Evolutionary conservation across 805 yeast species (phyloP).

Genomic region (Candida pseudofarinosa): DNA sequence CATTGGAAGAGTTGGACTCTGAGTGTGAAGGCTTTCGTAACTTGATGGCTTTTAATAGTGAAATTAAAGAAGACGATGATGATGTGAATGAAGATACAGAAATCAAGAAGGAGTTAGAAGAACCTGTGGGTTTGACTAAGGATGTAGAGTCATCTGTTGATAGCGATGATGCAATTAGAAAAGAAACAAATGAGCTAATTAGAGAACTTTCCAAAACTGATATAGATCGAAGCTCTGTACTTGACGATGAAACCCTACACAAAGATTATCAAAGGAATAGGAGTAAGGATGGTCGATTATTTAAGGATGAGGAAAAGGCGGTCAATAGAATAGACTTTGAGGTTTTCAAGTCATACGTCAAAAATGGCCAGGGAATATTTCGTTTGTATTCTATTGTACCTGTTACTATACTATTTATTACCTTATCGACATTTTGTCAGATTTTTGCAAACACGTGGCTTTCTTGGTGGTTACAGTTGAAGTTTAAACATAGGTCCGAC

Average conservation of each 20-base stretch:
- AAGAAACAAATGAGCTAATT: conserved; percentile 9
- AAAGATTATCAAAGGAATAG: conserved; percentile 25
- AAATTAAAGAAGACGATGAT: conserved; percentile 14
- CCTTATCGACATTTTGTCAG: conserved; percentile 46
- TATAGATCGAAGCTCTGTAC: conserved; percentile 8
- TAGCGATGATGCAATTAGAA: conserved; percentile 12
- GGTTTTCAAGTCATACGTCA: conserved; percentile 50
- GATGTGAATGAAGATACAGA: conserved; percentile 5
- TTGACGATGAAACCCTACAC: conserved; percentile 33
- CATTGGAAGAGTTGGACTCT: conserved; percentile 20
- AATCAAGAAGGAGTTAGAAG: conserved; percentile 4
- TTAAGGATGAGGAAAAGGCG: conserved; percentile 53
- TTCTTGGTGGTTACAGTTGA: conserved; percentile 70
- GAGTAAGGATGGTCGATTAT: conserved; percentile 19
- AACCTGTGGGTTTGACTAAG: conserved; percentile 6
- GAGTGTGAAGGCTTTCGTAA: conserved; percentile 23
- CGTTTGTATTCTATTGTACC: conserved; percentile 23
- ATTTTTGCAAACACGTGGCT: conserved; percentile 73
- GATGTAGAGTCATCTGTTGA: conserved; percentile 3
- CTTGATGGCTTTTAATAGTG: conserved; percentile 23
- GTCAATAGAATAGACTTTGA: conserved; percentile 47
- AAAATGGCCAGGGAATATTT: conserved; percentile 52
- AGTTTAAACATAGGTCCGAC: conserved; percentile 43
- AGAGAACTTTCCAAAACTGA: conserved; percentile 6
- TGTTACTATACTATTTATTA: conserved; percentile 14